These are phyloP conservation scores for Penicillium bialowiezense DNA, from an alignment of 495 filamentous ascomycete species.

Conservation along the genomic window DNA sequence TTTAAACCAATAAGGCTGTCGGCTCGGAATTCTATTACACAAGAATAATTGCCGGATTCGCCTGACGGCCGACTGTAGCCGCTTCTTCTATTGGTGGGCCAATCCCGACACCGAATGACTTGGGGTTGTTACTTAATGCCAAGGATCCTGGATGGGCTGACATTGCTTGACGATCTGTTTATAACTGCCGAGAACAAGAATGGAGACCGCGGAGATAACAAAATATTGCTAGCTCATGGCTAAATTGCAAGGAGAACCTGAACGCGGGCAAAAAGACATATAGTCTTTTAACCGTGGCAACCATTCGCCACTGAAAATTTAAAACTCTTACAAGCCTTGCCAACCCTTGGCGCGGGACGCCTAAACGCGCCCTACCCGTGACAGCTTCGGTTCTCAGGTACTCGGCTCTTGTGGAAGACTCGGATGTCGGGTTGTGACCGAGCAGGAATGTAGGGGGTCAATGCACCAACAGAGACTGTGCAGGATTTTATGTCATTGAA, in stretches of 20 bases:
- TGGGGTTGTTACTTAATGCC: slow-evolving; percentile 4
- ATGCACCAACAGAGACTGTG: not conserved
- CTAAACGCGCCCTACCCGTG: not conserved
- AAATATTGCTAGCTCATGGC: no score
- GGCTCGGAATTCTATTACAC: slow-evolving; percentile 19
- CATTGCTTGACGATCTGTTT: not conserved
- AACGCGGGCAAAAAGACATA: no score
- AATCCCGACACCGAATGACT: slow-evolving; percentile 6
- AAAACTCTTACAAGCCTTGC: slow-evolving; percentile 14
- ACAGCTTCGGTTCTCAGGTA: not conserved
- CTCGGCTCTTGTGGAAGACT: not conserved
- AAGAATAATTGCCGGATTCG: slow-evolving; percentile 17
- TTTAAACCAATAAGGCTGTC: slow-evolving; percentile 6
- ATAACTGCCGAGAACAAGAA: not conserved
- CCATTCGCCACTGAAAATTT: slow-evolving; percentile 11
- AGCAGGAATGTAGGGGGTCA: not conserved
- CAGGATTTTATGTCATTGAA: not conserved
- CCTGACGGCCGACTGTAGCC: slow-evolving; percentile 17
- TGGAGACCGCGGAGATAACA: not conserved
- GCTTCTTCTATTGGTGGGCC: not conserved
- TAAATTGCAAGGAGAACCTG: no score
- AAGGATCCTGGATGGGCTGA: not conserved
- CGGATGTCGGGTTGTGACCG: not conserved
- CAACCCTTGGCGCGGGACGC: not conserved
- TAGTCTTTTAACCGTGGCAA: slow-evolving; percentile 5